Conservation (phyloP, 345 rosid genomes). For the Dipteronia dyeriana region DNA sequence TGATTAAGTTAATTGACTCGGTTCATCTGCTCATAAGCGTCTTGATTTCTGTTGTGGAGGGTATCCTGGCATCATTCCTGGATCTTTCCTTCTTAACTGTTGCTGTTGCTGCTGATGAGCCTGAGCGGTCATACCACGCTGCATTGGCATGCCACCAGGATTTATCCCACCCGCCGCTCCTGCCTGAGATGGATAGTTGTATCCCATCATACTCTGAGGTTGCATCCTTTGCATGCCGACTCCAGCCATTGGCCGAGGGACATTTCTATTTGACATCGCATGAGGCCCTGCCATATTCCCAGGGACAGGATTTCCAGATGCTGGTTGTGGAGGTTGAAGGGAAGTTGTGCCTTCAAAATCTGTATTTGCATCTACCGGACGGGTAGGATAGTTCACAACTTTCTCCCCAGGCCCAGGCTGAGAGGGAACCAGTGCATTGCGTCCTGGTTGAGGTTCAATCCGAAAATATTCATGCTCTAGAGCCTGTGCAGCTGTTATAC, state of each 20-base stretch:
- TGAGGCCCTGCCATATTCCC: constrained; percentile 65
- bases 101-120: constrained; percentile 75
- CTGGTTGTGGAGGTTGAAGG: constrained; percentile 80
- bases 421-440: constrained; percentile 80
- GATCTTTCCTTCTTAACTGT: constrained; percentile 84
- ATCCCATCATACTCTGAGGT: constrained; percentile 65
- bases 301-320: constrained; percentile 60
- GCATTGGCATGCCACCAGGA: constrained; percentile 72
- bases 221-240: constrained; percentile 83
- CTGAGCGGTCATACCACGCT: constrained; percentile 68
- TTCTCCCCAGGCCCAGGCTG: constrained; percentile 89
- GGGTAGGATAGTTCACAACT: constrained; percentile 76
- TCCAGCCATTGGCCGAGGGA: constrained; percentile 65
- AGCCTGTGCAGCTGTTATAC: constrained; percentile 96
- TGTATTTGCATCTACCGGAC: constrained; percentile 85
- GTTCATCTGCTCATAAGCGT: constrained; percentile 46
- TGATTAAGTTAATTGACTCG: background rate
- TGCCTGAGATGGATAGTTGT: constrained; percentile 63
- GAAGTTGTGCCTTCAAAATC: constrained; percentile 95
- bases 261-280: constrained; percentile 60
- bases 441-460: constrained; percentile 79
- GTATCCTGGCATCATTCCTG: constrained; percentile 77
- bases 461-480: constrained; percentile 91
- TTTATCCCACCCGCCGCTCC: constrained; percentile 77
- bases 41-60: constrained; percentile 89